Conservation (phyloP, 768 basidiomycete species). For the Hirschioporus abietinus region DNA sequence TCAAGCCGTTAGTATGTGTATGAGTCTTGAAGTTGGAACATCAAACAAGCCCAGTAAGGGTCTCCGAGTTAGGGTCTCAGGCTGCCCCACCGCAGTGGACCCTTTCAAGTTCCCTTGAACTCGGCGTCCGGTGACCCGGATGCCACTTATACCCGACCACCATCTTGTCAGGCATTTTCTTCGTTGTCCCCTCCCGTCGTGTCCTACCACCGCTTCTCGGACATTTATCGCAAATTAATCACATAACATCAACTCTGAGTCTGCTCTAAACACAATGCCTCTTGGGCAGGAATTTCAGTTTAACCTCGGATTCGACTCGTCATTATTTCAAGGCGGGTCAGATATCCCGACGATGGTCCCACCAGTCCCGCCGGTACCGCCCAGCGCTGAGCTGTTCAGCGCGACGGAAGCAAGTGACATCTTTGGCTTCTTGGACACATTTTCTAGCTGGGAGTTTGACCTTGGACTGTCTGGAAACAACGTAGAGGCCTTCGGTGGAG, state of each 20-base stretch:
- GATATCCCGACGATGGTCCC: constrained; percentile 23
- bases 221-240: background rate
- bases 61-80: no score
- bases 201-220: constrained; percentile 1
- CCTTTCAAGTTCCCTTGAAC: background rate
- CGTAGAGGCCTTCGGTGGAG: background rate
- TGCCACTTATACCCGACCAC: background rate
- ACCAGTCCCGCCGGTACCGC: constrained; percentile 53
- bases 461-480: constrained; percentile 26
- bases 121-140: background rate
- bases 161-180: constrained; percentile 1
- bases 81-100: no score
- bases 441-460: constrained; percentile 56
- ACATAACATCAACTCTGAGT: background rate
- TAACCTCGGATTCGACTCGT: background rate
- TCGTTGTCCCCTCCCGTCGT: background rate
- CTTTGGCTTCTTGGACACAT: constrained; percentile 78
- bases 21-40: no score
- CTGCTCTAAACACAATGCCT: background rate
- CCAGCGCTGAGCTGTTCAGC: constrained; percentile 76
- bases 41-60: no score
- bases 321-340: background rate
- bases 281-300: background rate
- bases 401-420: constrained; percentile 73
- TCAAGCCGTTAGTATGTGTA: no score